These are phyloP conservation scores for Blastobotrys indianensis DNA, from an alignment of 1,139 yeast genomes.

Conservation along the genomic window DNA sequence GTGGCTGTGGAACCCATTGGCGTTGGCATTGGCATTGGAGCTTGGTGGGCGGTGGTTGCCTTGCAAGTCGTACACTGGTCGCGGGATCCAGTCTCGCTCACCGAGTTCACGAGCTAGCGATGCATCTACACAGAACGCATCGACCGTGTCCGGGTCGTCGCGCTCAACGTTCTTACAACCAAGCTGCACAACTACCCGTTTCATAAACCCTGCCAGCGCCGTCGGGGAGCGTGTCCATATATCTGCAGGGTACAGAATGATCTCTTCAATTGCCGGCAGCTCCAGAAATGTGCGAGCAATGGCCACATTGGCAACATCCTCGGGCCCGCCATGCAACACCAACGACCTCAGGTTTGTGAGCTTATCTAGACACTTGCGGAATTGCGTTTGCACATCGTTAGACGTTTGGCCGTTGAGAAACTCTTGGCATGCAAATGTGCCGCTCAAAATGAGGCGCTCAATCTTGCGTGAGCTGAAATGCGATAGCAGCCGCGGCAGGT, in stretches of 20 bases:
- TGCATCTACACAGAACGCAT: not conserved
- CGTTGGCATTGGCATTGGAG: too few species aligned
- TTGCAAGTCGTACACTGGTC: not conserved
- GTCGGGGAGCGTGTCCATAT: constrained; percentile 1
- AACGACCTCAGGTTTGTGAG: constrained; percentile 1
- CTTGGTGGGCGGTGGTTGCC: too few species aligned
- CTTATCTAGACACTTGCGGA: not conserved
- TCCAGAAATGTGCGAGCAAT: constrained; percentile 5
- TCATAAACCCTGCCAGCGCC: constrained; percentile 1
- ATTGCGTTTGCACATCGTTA: not conserved
- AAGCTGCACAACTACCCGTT: not conserved
- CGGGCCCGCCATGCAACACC: constrained; percentile 3
- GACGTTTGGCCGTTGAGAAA: not conserved
- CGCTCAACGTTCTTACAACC: constrained; percentile 1
- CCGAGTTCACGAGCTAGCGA: not conserved
- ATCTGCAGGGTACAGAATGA: constrained; percentile 3
- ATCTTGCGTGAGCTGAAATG: constrained; percentile 3
- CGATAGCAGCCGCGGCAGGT: constrained; percentile 5
- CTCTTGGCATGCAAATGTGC: constrained; percentile 9
- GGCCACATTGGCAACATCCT: constrained; percentile 3
- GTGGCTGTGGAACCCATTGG: too few species aligned
- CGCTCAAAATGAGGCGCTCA: constrained; percentile 4
- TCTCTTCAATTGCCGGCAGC: not conserved
- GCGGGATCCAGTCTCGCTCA: constrained; percentile 1
- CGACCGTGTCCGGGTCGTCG: not conserved